These are phyloP conservation scores for Penicillium bialowiezense DNA, from an alignment of 495 filamentous ascomycete genomes.

Conservation along the genomic window DNA sequence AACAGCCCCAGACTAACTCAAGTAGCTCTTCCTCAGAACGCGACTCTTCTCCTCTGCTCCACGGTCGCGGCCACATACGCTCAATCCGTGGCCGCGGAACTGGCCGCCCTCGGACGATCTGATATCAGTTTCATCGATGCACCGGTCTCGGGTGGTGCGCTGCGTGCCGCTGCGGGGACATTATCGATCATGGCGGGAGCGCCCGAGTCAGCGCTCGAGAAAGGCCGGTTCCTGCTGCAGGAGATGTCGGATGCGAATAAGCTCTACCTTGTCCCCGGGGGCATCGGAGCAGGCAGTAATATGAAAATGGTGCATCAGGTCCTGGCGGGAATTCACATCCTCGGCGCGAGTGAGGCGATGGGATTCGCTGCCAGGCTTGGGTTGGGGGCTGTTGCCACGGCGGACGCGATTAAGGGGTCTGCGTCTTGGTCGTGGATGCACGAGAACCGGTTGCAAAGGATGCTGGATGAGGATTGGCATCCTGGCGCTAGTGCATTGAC, in stretches of 20 bases:
- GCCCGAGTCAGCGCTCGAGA: constrained; percentile 52
- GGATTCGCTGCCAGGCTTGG: constrained; percentile 69
- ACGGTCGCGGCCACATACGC: constrained; percentile 71
- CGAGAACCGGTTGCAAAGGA: constrained; percentile 67
- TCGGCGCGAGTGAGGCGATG: constrained; percentile 68
- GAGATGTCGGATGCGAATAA: constrained; percentile 60
- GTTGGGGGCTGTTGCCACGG: constrained; percentile 55
- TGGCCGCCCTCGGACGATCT: constrained; percentile 50
- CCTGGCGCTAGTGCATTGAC: constrained; percentile 63
- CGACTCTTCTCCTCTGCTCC: constrained; percentile 67
- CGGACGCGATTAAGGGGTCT: constrained; percentile 54
- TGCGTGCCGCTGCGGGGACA: constrained; percentile 70
- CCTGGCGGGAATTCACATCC: constrained; percentile 72
- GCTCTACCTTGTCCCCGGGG: constrained; percentile 70
- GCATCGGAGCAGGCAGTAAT: constrained; percentile 75
- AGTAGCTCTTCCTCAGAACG: constrained; percentile 50
- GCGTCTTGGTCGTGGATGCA: constrained; percentile 81
- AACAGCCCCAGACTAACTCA: no score
- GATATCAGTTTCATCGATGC: constrained; percentile 71
- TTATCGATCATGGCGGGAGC: constrained; percentile 80
- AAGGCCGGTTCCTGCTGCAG: constrained; percentile 57
- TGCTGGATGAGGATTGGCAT: constrained; percentile 65
- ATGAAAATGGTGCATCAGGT: constrained; percentile 89
- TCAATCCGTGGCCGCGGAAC: constrained; percentile 53
- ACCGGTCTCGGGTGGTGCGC: constrained; percentile 76